A percentile compares a stretch with the other conserved stretches of the same genome.
phyloP scores from a whole-genome alignment of 257 asterid genomes.

The Ilex asprella region DNA sequence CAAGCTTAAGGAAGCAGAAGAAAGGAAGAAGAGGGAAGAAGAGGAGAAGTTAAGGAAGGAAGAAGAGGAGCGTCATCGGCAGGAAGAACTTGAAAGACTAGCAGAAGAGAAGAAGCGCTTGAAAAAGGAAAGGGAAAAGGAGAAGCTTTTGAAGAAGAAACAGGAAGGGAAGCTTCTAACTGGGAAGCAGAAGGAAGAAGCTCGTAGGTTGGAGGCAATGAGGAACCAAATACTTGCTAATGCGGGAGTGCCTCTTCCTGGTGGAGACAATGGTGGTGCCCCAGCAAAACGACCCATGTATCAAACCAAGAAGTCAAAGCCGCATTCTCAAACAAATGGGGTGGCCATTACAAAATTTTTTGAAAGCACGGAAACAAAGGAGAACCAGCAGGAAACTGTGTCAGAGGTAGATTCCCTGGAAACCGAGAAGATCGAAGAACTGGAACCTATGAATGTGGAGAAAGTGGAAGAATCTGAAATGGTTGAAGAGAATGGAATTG shows the following conservation, averaged over 20 bases:
- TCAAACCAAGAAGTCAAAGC: constrained; percentile 64
- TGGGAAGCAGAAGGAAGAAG: constrained; percentile 87
- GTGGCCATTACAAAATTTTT: constrained; percentile 33
- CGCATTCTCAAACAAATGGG: constrained; percentile 60
- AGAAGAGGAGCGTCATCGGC: constrained; percentile 74
- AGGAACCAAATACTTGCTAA: constrained; percentile 78
- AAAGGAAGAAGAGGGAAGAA: constrained; percentile 70
- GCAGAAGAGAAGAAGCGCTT: constrained; percentile 81
- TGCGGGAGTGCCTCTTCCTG: constrained; percentile 37
- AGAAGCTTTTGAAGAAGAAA: constrained; percentile 71
- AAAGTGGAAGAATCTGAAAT: constrained; percentile 31
- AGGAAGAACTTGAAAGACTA: constrained; percentile 64
- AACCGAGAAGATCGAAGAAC: constrained; percentile 23
- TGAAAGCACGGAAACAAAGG: constrained; percentile 37
- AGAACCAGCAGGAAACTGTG: constrained; percentile 29
- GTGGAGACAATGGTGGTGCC: constrained; percentile 45
- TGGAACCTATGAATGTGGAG: constrained; percentile 20
- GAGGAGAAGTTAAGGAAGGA: constrained; percentile 79
- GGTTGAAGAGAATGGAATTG: constrained; percentile 49
- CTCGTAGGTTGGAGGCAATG: constrained; percentile 81
- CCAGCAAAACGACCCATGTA: constrained; percentile 67
- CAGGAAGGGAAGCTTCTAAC: constrained; percentile 80
- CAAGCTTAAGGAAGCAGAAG: constrained; percentile 66
- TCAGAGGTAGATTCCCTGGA: constrained; percentile 37
- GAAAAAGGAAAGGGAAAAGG: constrained; percentile 89